Evolutionary conservation across 345 rosid genomes (phyloP).

Genomic region (Linum lewisii): DNA sequence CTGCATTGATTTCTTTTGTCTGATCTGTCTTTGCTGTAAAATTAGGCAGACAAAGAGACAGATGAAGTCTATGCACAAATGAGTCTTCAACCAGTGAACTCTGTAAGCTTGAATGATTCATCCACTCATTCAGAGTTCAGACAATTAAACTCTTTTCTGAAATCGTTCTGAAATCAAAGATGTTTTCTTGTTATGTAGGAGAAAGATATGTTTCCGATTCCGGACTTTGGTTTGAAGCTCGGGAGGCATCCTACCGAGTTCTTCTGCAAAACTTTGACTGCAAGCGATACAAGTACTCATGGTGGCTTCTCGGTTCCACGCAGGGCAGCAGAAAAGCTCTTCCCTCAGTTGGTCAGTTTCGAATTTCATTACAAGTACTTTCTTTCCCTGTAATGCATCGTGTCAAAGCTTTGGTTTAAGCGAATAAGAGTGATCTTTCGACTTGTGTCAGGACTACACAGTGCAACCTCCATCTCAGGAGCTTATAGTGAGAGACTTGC

Average conservation of each 20-base stretch:
- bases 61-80: slow-evolving; percentile 95
- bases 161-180: slow-evolving; percentile 7
- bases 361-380: too few relatives aligned
- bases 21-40: background rate
- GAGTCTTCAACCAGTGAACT: slow-evolving; percentile 90
- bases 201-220: slow-evolving; percentile 75
- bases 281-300: slow-evolving; percentile 98
- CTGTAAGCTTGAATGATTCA: too few relatives aligned
- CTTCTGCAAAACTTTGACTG: slow-evolving; percentile 93
- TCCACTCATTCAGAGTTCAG: slow-evolving; percentile 17
- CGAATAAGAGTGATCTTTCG: too few relatives aligned
- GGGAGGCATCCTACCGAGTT: slow-evolving; percentile 89
- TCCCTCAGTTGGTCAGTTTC: slow-evolving; percentile 69
- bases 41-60: slow-evolving; percentile 85
- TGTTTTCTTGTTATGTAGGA: slow-evolving; percentile 40
- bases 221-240: slow-evolving; percentile 73
- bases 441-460: slow-evolving; percentile 58
- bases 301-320: slow-evolving; percentile 99
- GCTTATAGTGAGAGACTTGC: slow-evolving; percentile 89
- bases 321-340: slow-evolving; percentile 96
- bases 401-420: too few relatives aligned
- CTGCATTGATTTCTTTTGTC: background rate
- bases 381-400: too few relatives aligned
- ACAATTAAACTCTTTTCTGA: too few relatives aligned
- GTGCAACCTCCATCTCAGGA: slow-evolving; percentile 96